Evolutionary conservation across 2,329 filamentous ascomycete genomes (phyloP), one percentile per base, ranked within the genome.

Genomic region (Rhynchosporium graminicola): DNA sequence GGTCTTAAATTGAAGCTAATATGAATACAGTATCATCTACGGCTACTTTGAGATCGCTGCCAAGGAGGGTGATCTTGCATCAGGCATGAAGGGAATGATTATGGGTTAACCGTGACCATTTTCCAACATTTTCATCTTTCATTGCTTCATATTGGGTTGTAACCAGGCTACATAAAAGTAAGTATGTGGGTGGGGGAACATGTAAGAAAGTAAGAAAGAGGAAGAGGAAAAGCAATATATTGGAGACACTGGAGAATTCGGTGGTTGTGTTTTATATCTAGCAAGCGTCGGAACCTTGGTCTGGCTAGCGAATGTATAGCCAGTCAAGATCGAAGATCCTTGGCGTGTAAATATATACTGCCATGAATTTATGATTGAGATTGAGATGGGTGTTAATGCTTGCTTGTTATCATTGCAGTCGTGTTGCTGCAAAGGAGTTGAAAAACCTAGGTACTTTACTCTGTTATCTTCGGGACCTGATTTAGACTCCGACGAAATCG

Each of bases 41-140:
- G 92, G 93, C 69, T 99, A 99, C 82, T 99, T 99, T 74, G 95
- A 99, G 79, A 99, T 99, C 74, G 95, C 95, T 29, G 96, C 96
- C 74, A 97, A 97, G 81, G 95, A 99, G 80, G 95, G 95, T 73
- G 95, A 99, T 77, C 88, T 98, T 78, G 85, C 88, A 36, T 36
- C 33, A 65, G 91, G 92, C 70, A 87, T 88, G 84, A 87, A 88
- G 78, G 86, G 86, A 62, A 87, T 88, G 84, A 83, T 88, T 67
- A 87, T 88, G 86, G 86, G 86, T 72, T 88, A 83, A 82, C 10
- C 40, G 26, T 15, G 31, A 20, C n/a, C 29, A 29, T 20, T 29
- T 26, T 40, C 38, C 33, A 12, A 51, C 31, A 46, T 46, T 20
- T 42, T 36, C 42, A 57, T 58, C 54, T 67, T 72, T 67, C 61